These are phyloP conservation scores for Dioscorea zingiberensis DNA, from an alignment of 106 monocot species.

Conservation along the genomic window DNA sequence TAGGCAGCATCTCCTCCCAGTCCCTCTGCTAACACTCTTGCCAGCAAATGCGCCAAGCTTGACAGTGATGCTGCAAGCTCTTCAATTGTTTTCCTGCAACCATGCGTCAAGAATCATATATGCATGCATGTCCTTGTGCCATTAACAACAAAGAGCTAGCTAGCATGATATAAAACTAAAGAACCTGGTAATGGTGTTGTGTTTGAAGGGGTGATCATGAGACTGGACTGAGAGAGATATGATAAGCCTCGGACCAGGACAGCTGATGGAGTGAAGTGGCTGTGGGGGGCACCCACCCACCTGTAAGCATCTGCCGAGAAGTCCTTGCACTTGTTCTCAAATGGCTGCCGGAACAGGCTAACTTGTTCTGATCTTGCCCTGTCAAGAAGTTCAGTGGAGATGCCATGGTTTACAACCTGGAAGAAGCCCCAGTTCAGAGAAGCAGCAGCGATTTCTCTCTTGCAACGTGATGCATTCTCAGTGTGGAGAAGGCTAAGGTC, in stretches of 20 bases:
- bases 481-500: conserved; percentile 16
- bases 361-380: conserved; percentile 22
- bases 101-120: not conserved
- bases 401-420: conserved; percentile 47
- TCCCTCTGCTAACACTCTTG: conserved; percentile 10
- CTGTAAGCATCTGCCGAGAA: conserved; percentile 40
- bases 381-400: conserved; percentile 18
- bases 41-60: conserved; percentile 25
- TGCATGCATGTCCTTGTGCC: not conserved
- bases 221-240: conserved; percentile 27
- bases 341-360: conserved; percentile 33
- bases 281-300: conserved; percentile 54
- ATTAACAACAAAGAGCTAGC: not conserved
- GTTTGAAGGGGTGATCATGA: not conserved
- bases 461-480: conserved; percentile 15
- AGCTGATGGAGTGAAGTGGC: conserved; percentile 37
- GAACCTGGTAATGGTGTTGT: conserved; percentile 9
- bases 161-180: not conserved
- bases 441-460: conserved; percentile 26
- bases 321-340: conserved; percentile 33
- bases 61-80: conserved; percentile 26
- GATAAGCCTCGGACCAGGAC: conserved; percentile 67
- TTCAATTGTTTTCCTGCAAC: conserved; percentile 20
- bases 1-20: conserved; percentile 14
- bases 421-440: conserved; percentile 64